These are phyloP conservation scores for Knufia petricola DNA, from an alignment of 2,329 filamentous ascomycete species.

Conservation along the genomic window DNA sequence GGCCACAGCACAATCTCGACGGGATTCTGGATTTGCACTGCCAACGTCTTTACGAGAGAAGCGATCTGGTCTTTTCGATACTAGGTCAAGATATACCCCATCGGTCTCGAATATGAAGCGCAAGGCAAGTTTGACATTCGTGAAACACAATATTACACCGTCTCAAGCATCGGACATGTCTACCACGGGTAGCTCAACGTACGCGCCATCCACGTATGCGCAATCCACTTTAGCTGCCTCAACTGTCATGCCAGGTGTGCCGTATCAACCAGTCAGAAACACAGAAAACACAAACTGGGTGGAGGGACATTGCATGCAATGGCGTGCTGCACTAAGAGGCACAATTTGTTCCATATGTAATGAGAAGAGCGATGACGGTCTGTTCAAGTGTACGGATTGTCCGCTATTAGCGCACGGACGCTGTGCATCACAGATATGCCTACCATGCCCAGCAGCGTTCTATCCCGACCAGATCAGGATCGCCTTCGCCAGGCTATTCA, in stretches of 20 bases:
- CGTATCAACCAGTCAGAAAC: slow-evolving; percentile 31
- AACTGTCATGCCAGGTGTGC: slow-evolving; percentile 39
- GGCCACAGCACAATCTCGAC: slow-evolving; percentile 70
- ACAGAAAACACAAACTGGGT: slow-evolving; percentile 36
- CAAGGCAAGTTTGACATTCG: slow-evolving; percentile 61
- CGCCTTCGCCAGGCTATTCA: slow-evolving; percentile 60
- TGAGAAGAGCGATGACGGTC: slow-evolving; percentile 50
- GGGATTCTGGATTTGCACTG: slow-evolving; percentile 82
- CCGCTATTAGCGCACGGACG: slow-evolving; percentile 47
- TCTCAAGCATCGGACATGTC: slow-evolving; percentile 37
- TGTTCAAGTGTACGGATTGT: slow-evolving; percentile 41
- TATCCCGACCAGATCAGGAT: slow-evolving; percentile 57
- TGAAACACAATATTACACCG: slow-evolving; percentile 46
- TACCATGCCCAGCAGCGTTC: slow-evolving; percentile 60
- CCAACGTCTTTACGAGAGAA: slow-evolving; percentile 85
- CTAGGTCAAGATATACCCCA: slow-evolving; percentile 53
- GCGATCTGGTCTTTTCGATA: slow-evolving; percentile 84
- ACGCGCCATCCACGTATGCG: slow-evolving; percentile 42
- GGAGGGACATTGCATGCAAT: slow-evolving; percentile 41
- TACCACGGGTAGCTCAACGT: slow-evolving; percentile 32
- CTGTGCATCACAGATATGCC: slow-evolving; percentile 49
- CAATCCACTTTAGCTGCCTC: slow-evolving; percentile 43
- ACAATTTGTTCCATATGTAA: slow-evolving; percentile 40
- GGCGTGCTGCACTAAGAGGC: slow-evolving; percentile 33
- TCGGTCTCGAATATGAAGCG: slow-evolving; percentile 26